Base-by-base conservation (phyloP, 805 yeast genomes). In the Nakazawaea populi region DNA sequence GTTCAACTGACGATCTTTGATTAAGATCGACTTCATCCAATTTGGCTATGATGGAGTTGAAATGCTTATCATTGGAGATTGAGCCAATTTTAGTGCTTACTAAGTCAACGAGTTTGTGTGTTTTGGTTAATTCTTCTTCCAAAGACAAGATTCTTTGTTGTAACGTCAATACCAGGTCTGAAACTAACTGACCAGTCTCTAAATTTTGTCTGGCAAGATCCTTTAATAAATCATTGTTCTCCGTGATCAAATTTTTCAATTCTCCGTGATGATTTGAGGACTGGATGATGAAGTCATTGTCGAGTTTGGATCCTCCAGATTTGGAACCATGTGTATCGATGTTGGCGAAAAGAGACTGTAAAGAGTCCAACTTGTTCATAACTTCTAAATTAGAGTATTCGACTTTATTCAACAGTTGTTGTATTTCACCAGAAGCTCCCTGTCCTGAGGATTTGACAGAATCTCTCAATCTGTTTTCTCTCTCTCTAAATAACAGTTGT, bases 281-380 rank as follows among this genome's bases (percentile, higher is more conserved):
- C 49, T 67, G 73, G 70, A 72, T 66, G 29, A 73, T 58, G 3
- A 74, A 70, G 44, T 70, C 66, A 50, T 74, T 63, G 30, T 61
- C 54, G 1, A 46, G 39, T 5, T 61, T 50, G 14, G 71, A 70
- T 35, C 6, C 41, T 14, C 31, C 27, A 6, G 43, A 30, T 56
- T 42, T 9, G 39, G 49, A 28, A 14, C 41, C 45, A n/a, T 42
- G 28, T 5, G 34, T n/a, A 8, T 36, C 37, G 14, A 36, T 18
- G 5, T 36, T 28, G 6, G 43, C n/a, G 30, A 46, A 18, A 10
- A 38, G 10, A 10, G 42, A 11, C 37, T 42, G 47, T 31, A 51
- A 42, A 10, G 41, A 18, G 9, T 51, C 50, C 43, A 51, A 42
- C 18, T 43, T 51, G 37, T 34, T 42, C 47, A 51, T 30, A n/a